These are phyloP conservation scores for Atkinsonella texensis DNA, from an alignment of 2,329 filamentous ascomycete species.

Conservation along the genomic window DNA sequence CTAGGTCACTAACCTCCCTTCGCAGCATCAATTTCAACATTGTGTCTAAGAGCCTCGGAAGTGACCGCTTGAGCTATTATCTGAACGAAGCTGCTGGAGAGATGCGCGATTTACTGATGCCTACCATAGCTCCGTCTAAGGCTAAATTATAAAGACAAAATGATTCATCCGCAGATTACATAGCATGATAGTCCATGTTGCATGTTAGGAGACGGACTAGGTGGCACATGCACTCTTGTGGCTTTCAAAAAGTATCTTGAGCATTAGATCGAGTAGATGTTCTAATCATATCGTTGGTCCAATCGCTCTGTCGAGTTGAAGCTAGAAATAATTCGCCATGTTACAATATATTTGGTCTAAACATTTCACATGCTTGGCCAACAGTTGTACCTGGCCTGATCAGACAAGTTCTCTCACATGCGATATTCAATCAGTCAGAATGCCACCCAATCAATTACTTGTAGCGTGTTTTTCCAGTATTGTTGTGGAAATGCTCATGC, in stretches of 20 bases:
- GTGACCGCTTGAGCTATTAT: conserved; percentile 89
- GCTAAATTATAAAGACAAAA: conserved; percentile 59
- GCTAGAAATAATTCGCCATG: too few relatives aligned
- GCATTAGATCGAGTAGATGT: too few relatives aligned
- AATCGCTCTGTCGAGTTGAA: too few relatives aligned
- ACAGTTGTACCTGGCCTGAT: too few relatives aligned
- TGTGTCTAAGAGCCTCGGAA: conserved; percentile 83
- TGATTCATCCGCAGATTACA: not conserved
- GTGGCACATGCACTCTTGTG: not conserved
- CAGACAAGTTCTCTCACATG: too few relatives aligned
- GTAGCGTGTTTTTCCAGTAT: not conserved
- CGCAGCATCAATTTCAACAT: conserved; percentile 92
- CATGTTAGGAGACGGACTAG: not conserved
- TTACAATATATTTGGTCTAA: too few relatives aligned
- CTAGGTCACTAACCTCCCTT: conserved; percentile 4
- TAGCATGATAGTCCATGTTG: not conserved
- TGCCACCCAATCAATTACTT: not conserved
- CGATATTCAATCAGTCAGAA: not conserved
- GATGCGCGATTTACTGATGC: conserved; percentile 73
- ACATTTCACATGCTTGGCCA: too few relatives aligned
- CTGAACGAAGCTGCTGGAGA: conserved; percentile 88
- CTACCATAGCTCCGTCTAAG: conserved; percentile 68
- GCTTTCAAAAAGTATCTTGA: too few relatives aligned
- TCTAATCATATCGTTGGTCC: too few relatives aligned
- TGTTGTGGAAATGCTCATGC: not conserved